These are phyloP conservation scores for Cyclotella choctawhatcheeana DNA, from an alignment of 108 stramenopile genomes.

Conservation along the genomic window DNA sequence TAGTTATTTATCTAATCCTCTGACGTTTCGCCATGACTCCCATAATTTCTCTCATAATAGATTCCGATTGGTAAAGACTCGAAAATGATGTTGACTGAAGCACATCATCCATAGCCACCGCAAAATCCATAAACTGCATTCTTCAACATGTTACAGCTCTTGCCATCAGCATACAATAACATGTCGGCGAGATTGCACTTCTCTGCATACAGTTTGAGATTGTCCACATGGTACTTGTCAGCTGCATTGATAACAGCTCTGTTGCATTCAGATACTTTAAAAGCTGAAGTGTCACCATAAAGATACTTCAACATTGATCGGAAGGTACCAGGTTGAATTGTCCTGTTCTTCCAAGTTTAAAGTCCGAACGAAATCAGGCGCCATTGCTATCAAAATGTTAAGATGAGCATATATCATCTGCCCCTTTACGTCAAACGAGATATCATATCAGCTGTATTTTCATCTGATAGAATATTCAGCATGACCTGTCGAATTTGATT, in stretches of 20 bases:
- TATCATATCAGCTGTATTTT: neutral
- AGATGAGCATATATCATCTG: slow-evolving; percentile 4
- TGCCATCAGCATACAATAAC: slow-evolving; percentile 1
- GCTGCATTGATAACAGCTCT: slow-evolving; percentile 1
- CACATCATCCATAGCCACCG: neutral
- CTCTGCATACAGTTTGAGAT: slow-evolving; percentile 7
- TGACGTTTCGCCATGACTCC: neutral
- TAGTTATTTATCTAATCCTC: neutral
- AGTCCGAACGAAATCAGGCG: neutral
- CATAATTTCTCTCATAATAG: slow-evolving; percentile 4
- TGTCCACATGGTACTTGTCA: neutral
- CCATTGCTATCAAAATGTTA: slow-evolving; percentile 6
- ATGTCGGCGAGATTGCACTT: neutral
- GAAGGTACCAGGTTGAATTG: neutral
- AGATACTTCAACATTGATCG: too few species aligned
- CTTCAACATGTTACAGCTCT: slow-evolving; percentile 5
- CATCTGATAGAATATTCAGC: neutral
- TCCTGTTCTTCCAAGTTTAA: neutral
- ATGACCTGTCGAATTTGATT: neutral
- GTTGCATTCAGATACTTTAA: neutral
- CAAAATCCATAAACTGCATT: neutral
- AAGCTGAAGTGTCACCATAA: neutral
- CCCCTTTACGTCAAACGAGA: neutral
- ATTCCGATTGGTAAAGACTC: neutral
- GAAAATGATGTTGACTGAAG: neutral